A percentile compares a stretch with the other conserved stretches of the same genome.
Conservation (phyloP, 2,329 filamentous ascomycete species). For the Aschersonia sp. region DNA sequence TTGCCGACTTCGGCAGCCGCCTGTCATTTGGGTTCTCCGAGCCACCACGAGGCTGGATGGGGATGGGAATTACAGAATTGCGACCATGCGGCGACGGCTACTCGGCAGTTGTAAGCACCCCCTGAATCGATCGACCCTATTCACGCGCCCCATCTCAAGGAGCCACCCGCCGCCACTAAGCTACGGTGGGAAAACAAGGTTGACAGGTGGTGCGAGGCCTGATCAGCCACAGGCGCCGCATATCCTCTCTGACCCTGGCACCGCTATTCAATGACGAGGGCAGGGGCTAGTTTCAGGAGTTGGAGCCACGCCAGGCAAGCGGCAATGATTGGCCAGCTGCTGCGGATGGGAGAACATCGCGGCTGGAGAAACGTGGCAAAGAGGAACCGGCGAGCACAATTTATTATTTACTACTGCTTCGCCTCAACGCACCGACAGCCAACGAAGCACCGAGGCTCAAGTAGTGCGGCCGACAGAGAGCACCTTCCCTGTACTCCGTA, state of each 20-base stretch:
- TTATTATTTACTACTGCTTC: background rate
- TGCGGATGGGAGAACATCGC: background rate
- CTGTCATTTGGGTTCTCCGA: background rate
- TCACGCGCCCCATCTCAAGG: background rate
- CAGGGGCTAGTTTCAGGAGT: conserved; percentile 3
- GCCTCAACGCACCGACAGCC: background rate
- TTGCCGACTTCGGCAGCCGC: background rate
- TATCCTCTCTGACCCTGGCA: background rate
- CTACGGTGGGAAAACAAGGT: background rate
- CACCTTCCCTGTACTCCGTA: too few species aligned
- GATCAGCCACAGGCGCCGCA: too few species aligned
- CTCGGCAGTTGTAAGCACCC: background rate
- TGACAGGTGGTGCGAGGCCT: background rate
- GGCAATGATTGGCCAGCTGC: background rate
- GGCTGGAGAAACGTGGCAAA: background rate
- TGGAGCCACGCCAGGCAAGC: background rate
- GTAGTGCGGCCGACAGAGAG: too few species aligned
- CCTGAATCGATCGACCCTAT: background rate
- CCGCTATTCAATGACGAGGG: background rate
- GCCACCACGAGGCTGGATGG: background rate
- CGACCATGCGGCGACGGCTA: background rate
- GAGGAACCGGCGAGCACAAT: background rate
- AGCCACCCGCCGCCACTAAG: conserved; percentile 1
- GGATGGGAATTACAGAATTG: too few species aligned
- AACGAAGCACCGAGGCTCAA: background rate